Conservation (phyloP, 495 filamentous ascomycete genomes). For the Neurospora hispaniola region DNA sequence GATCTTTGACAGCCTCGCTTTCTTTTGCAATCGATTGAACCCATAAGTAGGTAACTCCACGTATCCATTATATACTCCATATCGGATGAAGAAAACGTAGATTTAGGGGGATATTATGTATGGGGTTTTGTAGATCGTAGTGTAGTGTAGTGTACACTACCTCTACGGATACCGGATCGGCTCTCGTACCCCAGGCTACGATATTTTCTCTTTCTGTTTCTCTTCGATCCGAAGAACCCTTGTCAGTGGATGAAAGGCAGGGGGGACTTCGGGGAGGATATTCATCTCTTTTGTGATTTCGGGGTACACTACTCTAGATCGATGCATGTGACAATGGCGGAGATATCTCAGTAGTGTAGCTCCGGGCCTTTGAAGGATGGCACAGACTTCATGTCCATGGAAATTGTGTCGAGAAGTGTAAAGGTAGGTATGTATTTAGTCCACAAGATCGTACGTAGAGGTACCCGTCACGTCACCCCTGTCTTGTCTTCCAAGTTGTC, state of each 20-base stretch:
- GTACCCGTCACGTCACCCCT: not conserved
- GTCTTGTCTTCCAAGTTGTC: not conserved
- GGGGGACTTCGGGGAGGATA: not conserved
- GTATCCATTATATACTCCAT: not conserved
- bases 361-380: not conserved
- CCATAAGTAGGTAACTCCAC: not conserved
- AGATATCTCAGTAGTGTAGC: not conserved
- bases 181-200: not conserved
- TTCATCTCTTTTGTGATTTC: not conserved
- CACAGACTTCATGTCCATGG: not conserved
- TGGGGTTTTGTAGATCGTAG: not conserved
- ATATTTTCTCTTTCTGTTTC: not conserved
- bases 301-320: not conserved
- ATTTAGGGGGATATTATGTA: not conserved
- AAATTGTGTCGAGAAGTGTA: not conserved
- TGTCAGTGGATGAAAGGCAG: not conserved
- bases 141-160: not conserved
- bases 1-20: slow-evolving; percentile 2
- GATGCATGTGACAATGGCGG: not conserved
- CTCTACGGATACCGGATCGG: no score
- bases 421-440: not conserved
- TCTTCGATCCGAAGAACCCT: not conserved
- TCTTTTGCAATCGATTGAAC: not conserved
- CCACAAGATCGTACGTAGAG: not conserved
- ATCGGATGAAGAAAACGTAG: not conserved